Base-by-base conservation (phyloP, 257 asterid genomes). In the Petunia secreta region DNA sequence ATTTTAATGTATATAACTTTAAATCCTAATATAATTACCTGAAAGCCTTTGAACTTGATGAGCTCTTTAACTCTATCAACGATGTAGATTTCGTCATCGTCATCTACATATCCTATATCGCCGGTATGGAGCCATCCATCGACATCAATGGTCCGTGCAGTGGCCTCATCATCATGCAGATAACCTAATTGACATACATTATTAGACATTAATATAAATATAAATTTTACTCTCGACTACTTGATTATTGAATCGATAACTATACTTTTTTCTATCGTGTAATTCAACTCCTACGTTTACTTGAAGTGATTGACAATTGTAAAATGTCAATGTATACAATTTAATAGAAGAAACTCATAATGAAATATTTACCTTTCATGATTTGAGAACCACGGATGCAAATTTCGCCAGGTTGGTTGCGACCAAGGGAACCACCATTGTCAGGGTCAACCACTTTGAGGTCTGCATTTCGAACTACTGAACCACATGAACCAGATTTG, bases 41-140 rank as follows among this genome's bases (percentile, higher is more conserved):
- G 98, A 54, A 94, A 94, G 78, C 98, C 98, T 85, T 94, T 94
- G 86, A 90, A 94, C 64, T 94, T 94, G 80, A 94, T 94, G 78
- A 94, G 95, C 43, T 94, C 98, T 77, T 94, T 94, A 13, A 92
- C 92, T 62, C 98, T 81, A 53, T 94, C 98, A 0, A 94, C 94
- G 10, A 94, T 92, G 79, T 89, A 86, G 77, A 88, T 74, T 53
- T 86, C 87, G 3, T 80, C 86, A 1, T 67, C 81, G 14, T 85
- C 92, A 69, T 85, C 87, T 2, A 87, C 88, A 57, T 63, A 85
- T 5, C 94, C 98, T 0, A 94, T 90, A 84, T 94, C 98, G 0
- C 98, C 98, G 1, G 98, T 94, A 39, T 94, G 98, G 52, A 94
- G 92, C 98, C 98, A 94, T 2, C 98, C 98, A 4, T 94, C 96